phyloP scores from a whole-genome alignment of 768 basidiomycete species.

The Dacryopinax primogenitus region DNA sequence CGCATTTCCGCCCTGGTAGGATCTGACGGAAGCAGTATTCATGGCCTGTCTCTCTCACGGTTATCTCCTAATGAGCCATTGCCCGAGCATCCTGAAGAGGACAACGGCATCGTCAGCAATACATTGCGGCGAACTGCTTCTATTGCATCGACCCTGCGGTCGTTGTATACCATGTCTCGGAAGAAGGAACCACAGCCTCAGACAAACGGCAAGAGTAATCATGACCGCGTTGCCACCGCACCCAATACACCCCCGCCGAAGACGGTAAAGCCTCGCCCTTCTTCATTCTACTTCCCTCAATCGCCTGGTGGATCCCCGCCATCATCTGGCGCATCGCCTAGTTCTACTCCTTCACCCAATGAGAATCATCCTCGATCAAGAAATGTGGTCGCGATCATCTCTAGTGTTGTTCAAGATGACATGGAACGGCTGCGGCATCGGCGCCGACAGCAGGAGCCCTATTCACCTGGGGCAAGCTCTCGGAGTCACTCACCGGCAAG shows the following conservation, averaged over 20 bases:
- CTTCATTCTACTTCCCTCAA: conserved; percentile 3
- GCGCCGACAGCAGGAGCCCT: conserved; percentile 28
- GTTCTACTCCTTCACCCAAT: background rate
- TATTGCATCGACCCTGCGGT: background rate
- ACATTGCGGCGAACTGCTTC: background rate
- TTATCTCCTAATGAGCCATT: background rate
- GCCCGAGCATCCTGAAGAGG: background rate
- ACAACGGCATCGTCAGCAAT: conserved; percentile 5
- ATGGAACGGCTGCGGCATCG: conserved; percentile 79
- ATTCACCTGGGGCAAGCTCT: conserved; percentile 1
- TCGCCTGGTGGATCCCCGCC: background rate
- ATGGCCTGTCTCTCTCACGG: background rate
- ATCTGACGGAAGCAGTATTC: background rate
- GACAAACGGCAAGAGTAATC: background rate
- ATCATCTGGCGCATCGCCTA: background rate
- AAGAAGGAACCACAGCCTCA: background rate
- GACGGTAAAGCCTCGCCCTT: background rate
- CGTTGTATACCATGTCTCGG: conserved; percentile 5
- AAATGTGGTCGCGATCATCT: conserved; percentile 1
- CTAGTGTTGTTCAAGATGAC: conserved; percentile 61
- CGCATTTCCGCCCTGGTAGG: background rate
- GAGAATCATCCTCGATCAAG: conserved; percentile 2
- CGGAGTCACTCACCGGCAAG: background rate
- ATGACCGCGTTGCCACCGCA: background rate
- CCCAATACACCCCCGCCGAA: background rate